Conservation (phyloP, 2,329 filamentous ascomycete genomes). For the Zymoseptoria brevis region DNA sequence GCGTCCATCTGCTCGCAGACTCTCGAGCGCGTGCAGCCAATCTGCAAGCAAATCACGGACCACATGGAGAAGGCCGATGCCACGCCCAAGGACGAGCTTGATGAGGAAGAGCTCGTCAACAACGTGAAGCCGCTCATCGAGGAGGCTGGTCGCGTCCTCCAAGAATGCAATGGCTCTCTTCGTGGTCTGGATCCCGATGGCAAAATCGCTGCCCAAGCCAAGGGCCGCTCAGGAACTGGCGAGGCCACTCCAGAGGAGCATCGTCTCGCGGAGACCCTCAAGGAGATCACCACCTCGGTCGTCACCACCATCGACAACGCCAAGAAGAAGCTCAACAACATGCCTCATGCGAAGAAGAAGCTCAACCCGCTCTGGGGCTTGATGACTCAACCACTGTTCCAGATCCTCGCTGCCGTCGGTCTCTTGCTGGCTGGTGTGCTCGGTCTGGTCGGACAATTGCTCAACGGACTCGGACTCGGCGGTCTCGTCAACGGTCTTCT, state of each 20-base stretch:
- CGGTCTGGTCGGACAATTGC: slow-evolving; percentile 70
- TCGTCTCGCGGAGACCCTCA: slow-evolving; percentile 73
- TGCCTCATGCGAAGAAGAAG: slow-evolving; percentile 93
- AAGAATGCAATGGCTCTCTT: slow-evolving; percentile 78
- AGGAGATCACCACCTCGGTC: slow-evolving; percentile 75
- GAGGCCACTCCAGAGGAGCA: slow-evolving; percentile 79
- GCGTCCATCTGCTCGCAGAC: slow-evolving; percentile 64
- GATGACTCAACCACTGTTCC: slow-evolving; percentile 76
- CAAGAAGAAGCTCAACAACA: slow-evolving; percentile 80
- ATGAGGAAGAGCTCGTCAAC: slow-evolving; percentile 81
- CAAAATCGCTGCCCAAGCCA: slow-evolving; percentile 73
- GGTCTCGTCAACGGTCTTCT: slow-evolving; percentile 72
- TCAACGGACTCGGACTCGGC: slow-evolving; percentile 74
- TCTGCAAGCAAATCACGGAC: slow-evolving; percentile 81
- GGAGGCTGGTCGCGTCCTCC: slow-evolving; percentile 71
- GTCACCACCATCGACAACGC: slow-evolving; percentile 77
- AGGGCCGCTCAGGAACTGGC: slow-evolving; percentile 65
- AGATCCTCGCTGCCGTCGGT: slow-evolving; percentile 85
- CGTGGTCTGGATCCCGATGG: slow-evolving; percentile 85
- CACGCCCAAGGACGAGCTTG: slow-evolving; percentile 75
- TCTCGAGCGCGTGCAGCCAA: slow-evolving; percentile 73
- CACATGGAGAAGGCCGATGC: slow-evolving; percentile 73
- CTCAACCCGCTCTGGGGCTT: slow-evolving; percentile 84
- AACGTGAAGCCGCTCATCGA: slow-evolving; percentile 83
- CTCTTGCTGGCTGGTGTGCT: slow-evolving; percentile 75